Conservation (phyloP, 306 rosid genomes). For the Malus sylvestris region DNA sequence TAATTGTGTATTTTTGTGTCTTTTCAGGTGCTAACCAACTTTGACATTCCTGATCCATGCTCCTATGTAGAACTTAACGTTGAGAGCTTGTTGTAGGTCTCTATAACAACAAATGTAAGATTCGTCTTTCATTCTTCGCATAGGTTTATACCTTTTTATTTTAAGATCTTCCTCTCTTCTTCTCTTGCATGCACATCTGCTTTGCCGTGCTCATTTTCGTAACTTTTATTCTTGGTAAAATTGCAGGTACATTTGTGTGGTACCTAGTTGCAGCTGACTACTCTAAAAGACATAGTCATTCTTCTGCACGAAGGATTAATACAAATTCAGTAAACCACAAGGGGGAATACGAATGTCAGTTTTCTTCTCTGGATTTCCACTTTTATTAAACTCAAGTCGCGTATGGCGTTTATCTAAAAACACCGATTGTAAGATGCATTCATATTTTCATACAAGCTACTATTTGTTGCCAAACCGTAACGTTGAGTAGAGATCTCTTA, state of each 20-base stretch:
- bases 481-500: background rate
- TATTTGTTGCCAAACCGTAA: background rate
- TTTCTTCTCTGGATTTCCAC: no score
- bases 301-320: background rate
- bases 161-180: background rate
- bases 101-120: constrained; percentile 31
- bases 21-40: constrained; percentile 73
- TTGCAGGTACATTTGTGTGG: no score
- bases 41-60: constrained; percentile 90
- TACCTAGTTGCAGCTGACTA: background rate
- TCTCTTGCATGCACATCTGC: background rate
- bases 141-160: background rate
- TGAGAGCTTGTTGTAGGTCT: constrained; percentile 50
- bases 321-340: background rate
- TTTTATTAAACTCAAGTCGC: no score
- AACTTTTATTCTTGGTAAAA: no score
- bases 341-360: no score
- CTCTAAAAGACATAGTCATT: background rate
- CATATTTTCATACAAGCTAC: background rate
- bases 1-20: background rate
- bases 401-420: no score
- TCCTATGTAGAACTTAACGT: constrained; percentile 71
- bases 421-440: background rate
- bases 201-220: no score
- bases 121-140: background rate